phyloP scores from a whole-genome alignment of 2,329 filamentous ascomycete species.

The Xylaria sp. region DNA sequence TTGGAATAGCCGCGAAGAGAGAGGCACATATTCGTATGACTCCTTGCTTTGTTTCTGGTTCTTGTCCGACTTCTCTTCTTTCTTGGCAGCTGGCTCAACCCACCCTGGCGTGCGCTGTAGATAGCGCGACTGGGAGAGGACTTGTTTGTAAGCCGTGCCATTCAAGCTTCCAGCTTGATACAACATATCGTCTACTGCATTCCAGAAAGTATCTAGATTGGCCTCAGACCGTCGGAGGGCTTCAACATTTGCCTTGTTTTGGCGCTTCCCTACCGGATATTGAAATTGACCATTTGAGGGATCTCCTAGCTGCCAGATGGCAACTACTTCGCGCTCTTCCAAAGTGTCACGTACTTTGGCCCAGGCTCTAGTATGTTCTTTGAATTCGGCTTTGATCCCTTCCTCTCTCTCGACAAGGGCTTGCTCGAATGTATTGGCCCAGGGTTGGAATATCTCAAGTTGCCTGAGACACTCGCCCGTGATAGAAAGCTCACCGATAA shows the following conservation, averaged over 20 bases:
- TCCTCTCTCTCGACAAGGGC: conserved; percentile 42
- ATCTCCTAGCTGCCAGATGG: conserved; percentile 44
- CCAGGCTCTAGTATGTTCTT: conserved; percentile 31
- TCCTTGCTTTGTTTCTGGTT: background rate
- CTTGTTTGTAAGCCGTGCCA: conserved; percentile 44
- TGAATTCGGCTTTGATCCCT: conserved; percentile 47
- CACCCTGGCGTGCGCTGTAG: conserved; percentile 63
- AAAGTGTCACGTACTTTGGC: conserved; percentile 35
- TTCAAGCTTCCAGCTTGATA: conserved; percentile 39
- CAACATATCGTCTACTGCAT: conserved; percentile 36
- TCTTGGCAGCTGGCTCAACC: conserved; percentile 53
- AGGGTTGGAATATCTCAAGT: conserved; percentile 60
- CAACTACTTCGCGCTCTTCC: conserved; percentile 32
- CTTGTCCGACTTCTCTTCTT: conserved; percentile 40
- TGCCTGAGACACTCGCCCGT: conserved; percentile 58
- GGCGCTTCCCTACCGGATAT: conserved; percentile 51
- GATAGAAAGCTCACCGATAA: conserved; percentile 60
- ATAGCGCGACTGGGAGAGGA: conserved; percentile 51
- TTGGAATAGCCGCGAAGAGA: conserved; percentile 25
- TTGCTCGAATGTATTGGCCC: conserved; percentile 56
- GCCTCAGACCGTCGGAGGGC: conserved; percentile 40
- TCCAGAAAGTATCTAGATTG: conserved; percentile 44
- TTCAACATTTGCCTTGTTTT: conserved; percentile 41
- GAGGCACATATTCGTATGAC: conserved; percentile 6
- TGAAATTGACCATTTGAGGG: conserved; percentile 55